These are phyloP conservation scores for Rhodosporidiobolus sp. DNA, from an alignment of 768 basidiomycete species.

Conservation along the genomic window DNA sequence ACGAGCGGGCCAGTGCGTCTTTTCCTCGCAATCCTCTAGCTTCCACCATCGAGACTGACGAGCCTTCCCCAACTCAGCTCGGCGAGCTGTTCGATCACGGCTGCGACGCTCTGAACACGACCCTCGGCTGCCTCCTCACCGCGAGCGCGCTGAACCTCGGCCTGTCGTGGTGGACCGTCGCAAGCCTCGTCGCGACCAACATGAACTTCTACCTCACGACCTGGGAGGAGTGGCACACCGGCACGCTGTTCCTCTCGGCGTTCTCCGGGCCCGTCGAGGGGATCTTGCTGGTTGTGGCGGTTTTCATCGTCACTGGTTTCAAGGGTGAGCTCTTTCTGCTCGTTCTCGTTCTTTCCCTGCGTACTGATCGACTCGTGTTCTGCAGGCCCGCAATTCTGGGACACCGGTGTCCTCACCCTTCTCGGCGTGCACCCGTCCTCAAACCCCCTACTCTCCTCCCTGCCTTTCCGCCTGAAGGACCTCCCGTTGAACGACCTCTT, in stretches of 20 bases:
- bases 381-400: constrained; percentile 78
- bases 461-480: constrained; percentile 56
- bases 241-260: constrained; percentile 81
- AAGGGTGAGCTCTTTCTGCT: constrained; percentile 53
- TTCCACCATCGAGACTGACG: not conserved
- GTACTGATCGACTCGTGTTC: not conserved
- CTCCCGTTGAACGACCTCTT: constrained; percentile 78
- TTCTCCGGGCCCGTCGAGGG: constrained; percentile 97
- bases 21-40: too few species aligned
- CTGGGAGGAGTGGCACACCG: constrained; percentile 87
- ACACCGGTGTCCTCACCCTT: constrained; percentile 63
- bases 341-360: too few species aligned
- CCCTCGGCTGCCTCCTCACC: constrained; percentile 79
- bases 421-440: constrained; percentile 53
- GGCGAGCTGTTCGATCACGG: constrained; percentile 99
- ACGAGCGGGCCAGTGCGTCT: constrained; percentile 76
- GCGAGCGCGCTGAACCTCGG: constrained; percentile 84
- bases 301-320: constrained; percentile 75
- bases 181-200: constrained; percentile 71
- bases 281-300: constrained; percentile 73
- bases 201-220: constrained; percentile 79
- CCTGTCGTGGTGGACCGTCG: constrained; percentile 95
- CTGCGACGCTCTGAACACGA: constrained; percentile 77
- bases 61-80: constrained; percentile 47
- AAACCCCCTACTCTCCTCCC: constrained; percentile 51